A percentile compares a stretch with the other conserved stretches of the same genome.
phyloP scores from a whole-genome alignment of 176 grass and related monocot species.

The Juncus inflexus region DNA sequence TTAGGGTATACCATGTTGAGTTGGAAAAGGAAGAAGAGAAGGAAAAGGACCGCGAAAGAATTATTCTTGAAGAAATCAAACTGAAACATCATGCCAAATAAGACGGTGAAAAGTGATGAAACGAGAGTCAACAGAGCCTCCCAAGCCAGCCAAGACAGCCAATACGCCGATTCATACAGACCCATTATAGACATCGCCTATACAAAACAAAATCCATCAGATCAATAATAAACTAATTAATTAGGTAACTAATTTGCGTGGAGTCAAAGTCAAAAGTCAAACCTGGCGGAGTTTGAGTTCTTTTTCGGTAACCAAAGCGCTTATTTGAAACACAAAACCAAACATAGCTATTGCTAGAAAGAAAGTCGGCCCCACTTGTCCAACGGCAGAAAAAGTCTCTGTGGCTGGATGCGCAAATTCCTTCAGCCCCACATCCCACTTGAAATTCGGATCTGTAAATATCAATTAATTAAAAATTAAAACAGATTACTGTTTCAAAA shows the following conservation, averaged over 20 bases:
- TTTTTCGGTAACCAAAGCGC: constrained; percentile 85
- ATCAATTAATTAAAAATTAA: constrained; percentile 7
- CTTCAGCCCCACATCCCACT: constrained; percentile 81
- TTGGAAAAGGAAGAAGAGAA: constrained; percentile 91
- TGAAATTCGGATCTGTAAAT: constrained; percentile 69
- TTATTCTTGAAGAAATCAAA: constrained; percentile 91
- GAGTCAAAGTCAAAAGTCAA: background rate
- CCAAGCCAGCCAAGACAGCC: constrained; percentile 97
- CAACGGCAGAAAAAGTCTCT: constrained; percentile 83
- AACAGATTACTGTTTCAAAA: constrained; percentile 12
- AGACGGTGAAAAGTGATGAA: constrained; percentile 78
- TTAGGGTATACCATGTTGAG: constrained; percentile 75
- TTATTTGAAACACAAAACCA: constrained; percentile 96
- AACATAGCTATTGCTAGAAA: constrained; percentile 99
- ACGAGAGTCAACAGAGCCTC: constrained; percentile 74
- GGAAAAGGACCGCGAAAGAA: constrained; percentile 64
- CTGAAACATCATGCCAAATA: constrained; percentile 99
- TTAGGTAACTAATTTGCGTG: constrained; percentile 6
- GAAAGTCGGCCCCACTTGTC: constrained; percentile 73
- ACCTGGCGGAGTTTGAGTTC: constrained; percentile 96
- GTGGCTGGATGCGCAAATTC: constrained; percentile 95
- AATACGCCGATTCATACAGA: constrained; percentile 87
- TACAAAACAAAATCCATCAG: constrained; percentile 20
- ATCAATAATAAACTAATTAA: background rate
- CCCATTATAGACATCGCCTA: constrained; percentile 98